Conservation (phyloP, 768 basidiomycete genomes). For the Lactifluus rugatus region DNA sequence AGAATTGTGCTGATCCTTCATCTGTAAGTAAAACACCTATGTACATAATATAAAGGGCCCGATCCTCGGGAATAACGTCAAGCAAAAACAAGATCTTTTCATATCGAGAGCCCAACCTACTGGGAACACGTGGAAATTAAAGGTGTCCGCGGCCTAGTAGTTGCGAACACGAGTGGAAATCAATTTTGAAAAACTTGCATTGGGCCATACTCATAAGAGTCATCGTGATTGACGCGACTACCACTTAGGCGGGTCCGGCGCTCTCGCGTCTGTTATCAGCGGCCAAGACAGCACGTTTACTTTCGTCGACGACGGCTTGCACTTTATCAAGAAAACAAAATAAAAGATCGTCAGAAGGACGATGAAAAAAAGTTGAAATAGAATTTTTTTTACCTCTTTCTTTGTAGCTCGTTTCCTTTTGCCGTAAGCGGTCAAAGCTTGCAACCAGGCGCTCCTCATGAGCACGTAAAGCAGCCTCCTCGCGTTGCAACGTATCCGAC, state of each 20-base stretch:
- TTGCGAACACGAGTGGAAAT: not conserved
- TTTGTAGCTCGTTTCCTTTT: constrained; percentile 34
- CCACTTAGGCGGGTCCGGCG: constrained; percentile 16
- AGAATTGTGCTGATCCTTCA: not conserved
- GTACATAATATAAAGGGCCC: constrained; percentile 6
- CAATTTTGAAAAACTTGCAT: not conserved
- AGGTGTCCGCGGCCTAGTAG: not conserved
- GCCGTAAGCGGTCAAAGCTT: constrained; percentile 33
- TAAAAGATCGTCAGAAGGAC: not conserved
- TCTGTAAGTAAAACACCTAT: not conserved
- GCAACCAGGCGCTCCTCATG: constrained; percentile 33
- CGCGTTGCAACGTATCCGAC: constrained; percentile 33
- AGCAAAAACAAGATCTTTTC: not conserved
- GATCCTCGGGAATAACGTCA: constrained; percentile 1
- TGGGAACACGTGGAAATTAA: not conserved
- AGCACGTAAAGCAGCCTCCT: constrained; percentile 32
- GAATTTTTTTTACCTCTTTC: constrained; percentile 28
- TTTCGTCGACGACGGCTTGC: constrained; percentile 35
- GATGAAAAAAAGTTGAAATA: not conserved
- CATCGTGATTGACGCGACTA: not conserved
- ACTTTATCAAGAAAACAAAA: constrained; percentile 24
- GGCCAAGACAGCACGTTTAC: constrained; percentile 34
- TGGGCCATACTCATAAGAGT: not conserved
- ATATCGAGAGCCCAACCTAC: not conserved
- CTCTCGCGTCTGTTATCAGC: constrained; percentile 37